These are phyloP conservation scores for Xerocomus minutiporus DNA, from an alignment of 1,284 basidiomycete species.

Conservation along the genomic window DNA sequence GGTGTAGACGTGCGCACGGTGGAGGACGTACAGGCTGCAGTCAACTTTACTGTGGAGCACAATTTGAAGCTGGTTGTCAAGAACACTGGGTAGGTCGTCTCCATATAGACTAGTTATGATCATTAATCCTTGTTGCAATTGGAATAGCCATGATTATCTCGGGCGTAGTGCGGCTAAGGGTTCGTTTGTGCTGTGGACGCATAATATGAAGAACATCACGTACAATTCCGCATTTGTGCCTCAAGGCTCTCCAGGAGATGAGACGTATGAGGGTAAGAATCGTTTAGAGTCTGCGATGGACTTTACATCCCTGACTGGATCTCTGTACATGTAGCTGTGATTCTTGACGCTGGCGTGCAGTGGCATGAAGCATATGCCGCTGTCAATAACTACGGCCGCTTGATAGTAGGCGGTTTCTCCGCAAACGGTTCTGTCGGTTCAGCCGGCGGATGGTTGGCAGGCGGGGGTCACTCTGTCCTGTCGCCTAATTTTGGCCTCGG, in stretches of 20 bases:
- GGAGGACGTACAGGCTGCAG: constrained; percentile 37
- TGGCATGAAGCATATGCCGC: constrained; percentile 43
- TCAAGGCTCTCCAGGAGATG: constrained; percentile 22
- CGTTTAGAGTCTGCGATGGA: not conserved
- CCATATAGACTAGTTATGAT: not conserved
- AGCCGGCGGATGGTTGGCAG: constrained; percentile 39
- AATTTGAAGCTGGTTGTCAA: constrained; percentile 46
- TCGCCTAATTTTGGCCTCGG: too few relatives aligned
- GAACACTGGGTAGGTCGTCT: constrained; percentile 41
- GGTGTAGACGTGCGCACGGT: constrained; percentile 29
- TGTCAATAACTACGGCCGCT: constrained; percentile 30
- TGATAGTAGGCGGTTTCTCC: constrained; percentile 33
- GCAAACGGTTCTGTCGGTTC: constrained; percentile 37
- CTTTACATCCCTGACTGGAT: not conserved
- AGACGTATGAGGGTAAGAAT: constrained; percentile 14
- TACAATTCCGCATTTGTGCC: constrained; percentile 32
- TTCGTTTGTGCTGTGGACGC: constrained; percentile 40
- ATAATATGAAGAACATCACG: constrained; percentile 25
- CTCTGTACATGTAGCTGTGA: constrained; percentile 28
- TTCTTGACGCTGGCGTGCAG: constrained; percentile 43
- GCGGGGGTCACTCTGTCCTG: constrained; percentile 40
- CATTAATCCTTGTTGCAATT: not conserved
- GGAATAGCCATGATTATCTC: constrained; percentile 34
- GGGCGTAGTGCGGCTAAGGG: constrained; percentile 28
- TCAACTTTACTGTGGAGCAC: constrained; percentile 29